Evolutionary conservation across 2,329 filamentous ascomycete genomes (phyloP), one percentile per base, ranked within the genome.

Genomic region (Magnaporthiopsis rhizophila): DNA sequence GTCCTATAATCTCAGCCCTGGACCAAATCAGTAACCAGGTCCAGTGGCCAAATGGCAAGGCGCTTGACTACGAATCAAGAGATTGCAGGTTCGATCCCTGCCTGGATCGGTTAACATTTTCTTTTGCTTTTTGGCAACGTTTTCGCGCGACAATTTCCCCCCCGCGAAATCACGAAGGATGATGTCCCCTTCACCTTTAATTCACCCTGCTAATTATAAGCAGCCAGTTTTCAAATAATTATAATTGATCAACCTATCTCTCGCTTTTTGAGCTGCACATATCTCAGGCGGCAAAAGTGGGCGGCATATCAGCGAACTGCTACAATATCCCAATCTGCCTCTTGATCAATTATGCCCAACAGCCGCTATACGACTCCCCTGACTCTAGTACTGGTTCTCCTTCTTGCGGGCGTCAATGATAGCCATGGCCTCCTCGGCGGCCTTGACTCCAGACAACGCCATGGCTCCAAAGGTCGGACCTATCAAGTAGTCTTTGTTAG

Each of bases 371-470:
- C 18, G 1, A 1, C n/a, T 3, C 21, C 13, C 7, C 18, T 24
- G 7, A 21, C 21, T 24, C 21, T 77, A 86, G 75, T 84, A 77
- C n/a, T 82, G 83, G 71, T 92, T 92, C 82, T 95, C 85, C 71
- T 84, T 84, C 84, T 91, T 89, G 70, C 92, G 87, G 69, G 86
- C 77, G 53, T 95, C 91, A 70, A 91, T 92, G 65, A 96, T 83
- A 69, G 83, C 85, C 68, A 96, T 79, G 0, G 89, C 90, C 77
- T 94, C 92, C 79, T 97, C 92, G 12, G 92, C 92, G 71, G 92
- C 92, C 83, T 96, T 96, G 72, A 96, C 89, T 69, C 92, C 92
- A 65, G 85, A 89, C 56, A 96, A 82, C 26, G 85, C 91, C 92
- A 97, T 97, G 63, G 92, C 92, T 65, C 91, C 91, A 74, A 95